Evolutionary conservation across 192 early-diverging fungal genomes (phyloP), one percentile per base, ranked within the genome.

Genomic region (Backusella luteola): DNA sequence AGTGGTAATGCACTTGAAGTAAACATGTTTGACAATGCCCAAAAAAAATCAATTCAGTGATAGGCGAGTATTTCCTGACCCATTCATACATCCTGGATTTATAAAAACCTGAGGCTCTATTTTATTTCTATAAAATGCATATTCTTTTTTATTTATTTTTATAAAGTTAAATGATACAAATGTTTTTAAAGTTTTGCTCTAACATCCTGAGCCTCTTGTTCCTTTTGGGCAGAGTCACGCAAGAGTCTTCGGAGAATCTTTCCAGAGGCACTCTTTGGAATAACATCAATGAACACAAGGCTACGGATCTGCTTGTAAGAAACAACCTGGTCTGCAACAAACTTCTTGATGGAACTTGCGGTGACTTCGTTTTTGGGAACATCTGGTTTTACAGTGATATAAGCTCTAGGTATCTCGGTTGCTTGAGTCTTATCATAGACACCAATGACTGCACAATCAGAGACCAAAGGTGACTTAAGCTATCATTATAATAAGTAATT

Each of bases 371-470:
- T 68, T 34, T 75, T 36, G 6, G 74, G 68, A 7, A 75, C 71
- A 23, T 63, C 76, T 6, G 85, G 73, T 9, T 87, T 81, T 63
- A 90, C 78, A 53, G 95, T 92, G 67, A 95, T 86, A 71, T 89
- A 96, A 2, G 93, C 96, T 42, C 88, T 71, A 9, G 96, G 95
- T 6, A 96, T 78, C 82, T 96, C 96, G 0, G 91, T 94, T 1
- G 85, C 88, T 79, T 91, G 88, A 72, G 80, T 73, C 49, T 85
- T 83, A 67, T 90, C 88, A 74, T 91, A 89, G 6, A 91, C 80
- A 14, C 89, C 83, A 85, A 94, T 89, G 21, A 94, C 92, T 3
- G 89, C 89, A 21, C 88, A 90, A 63, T 94, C 93, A 35, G 87
- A 83, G 59, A 98, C 84, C 8, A 79, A 68, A 0, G 92, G 91